These are phyloP conservation scores for Sclerospora graminicola DNA, from an alignment of 352 stramenopile genomes.

Conservation along the genomic window DNA sequence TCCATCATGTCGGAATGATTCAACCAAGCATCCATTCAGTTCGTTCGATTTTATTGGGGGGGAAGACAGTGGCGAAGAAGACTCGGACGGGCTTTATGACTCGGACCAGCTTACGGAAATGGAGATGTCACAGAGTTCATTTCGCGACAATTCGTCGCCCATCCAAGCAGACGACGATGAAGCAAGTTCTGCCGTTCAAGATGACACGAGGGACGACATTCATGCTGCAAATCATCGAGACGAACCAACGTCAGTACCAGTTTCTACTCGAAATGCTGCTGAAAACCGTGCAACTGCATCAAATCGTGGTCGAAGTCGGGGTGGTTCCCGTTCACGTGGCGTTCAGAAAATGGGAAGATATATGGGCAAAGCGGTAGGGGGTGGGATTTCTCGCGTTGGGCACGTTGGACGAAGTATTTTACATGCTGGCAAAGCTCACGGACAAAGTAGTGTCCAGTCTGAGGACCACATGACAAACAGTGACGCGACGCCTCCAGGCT, in stretches of 20 bases:
- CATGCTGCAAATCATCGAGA: slow-evolving; percentile 6
- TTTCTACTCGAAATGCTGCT: slow-evolving; percentile 8
- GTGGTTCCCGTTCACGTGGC: slow-evolving; percentile 28
- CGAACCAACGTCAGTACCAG: slow-evolving; percentile 7
- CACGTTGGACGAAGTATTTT: slow-evolving; percentile 72
- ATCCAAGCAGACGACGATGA: slow-evolving; percentile 27
- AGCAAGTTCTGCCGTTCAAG: slow-evolving; percentile 11
- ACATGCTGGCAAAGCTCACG: slow-evolving; percentile 48
- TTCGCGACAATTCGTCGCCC: slow-evolving; percentile 24
- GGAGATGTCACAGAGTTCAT: slow-evolving; percentile 50
- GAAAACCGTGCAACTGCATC: slow-evolving; percentile 5
- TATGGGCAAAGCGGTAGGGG: slow-evolving; percentile 66
- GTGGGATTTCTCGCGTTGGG: slow-evolving; percentile 70
- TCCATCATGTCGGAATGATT: slow-evolving; percentile 44
- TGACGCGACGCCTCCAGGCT: slow-evolving; percentile 29
- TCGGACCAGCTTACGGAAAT: slow-evolving; percentile 62
- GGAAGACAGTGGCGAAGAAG: slow-evolving; percentile 63
- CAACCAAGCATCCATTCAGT: slow-evolving; percentile 28
- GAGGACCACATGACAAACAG: slow-evolving; percentile 7
- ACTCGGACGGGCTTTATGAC: slow-evolving; percentile 68
- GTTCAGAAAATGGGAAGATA: slow-evolving; percentile 72
- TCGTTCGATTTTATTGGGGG: slow-evolving; percentile 81
- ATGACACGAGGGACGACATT: slow-evolving; percentile 5
- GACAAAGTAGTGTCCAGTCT: slow-evolving; percentile 8
- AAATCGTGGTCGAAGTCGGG: slow-evolving; percentile 11